phyloP scores from a whole-genome alignment of 441 rosid genomes.

The Erysimum pusillum region DNA sequence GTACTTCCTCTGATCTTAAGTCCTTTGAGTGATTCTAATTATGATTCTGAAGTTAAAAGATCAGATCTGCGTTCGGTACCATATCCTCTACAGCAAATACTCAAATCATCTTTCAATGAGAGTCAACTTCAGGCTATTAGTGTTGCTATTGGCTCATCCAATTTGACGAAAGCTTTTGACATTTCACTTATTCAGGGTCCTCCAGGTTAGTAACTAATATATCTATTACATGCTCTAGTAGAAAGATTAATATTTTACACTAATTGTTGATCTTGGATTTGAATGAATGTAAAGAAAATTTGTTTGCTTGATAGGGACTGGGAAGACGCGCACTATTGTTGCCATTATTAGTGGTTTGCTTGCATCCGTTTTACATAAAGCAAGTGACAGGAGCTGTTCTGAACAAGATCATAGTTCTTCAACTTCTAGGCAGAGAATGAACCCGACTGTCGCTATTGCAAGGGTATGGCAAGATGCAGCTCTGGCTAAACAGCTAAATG shows the following conservation, averaged over 20 bases:
- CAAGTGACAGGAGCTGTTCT: constrained; percentile 48
- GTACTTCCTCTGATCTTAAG: constrained; percentile 78
- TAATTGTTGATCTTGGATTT: constrained; percentile 16
- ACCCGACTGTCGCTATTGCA: constrained; percentile 80
- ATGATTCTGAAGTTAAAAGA: constrained; percentile 54
- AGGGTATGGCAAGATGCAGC: constrained; percentile 99
- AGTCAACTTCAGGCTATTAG: constrained; percentile 90
- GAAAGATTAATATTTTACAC: not conserved
- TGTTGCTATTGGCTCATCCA: constrained; percentile 66
- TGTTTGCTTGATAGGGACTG: constrained; percentile 71
- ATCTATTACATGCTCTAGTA: constrained; percentile 19
- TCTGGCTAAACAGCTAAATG: constrained; percentile 81
- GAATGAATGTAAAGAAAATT: constrained; percentile 10
- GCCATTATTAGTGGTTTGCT: constrained; percentile 95
- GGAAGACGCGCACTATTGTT: constrained; percentile 96
- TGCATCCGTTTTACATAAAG: constrained; percentile 60
- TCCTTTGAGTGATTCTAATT: constrained; percentile 59
- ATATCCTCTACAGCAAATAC: constrained; percentile 68
- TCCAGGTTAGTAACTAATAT: constrained; percentile 70
- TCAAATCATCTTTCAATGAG: constrained; percentile 86
- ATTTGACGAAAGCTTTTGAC: constrained; percentile 64
- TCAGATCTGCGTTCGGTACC: constrained; percentile 66
- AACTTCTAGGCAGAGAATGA: constrained; percentile 64
- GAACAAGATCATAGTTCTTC: constrained; percentile 56
- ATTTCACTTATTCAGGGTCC: constrained; percentile 99